A percentile compares a stretch with the other conserved stretches of the same genome.
phyloP scores from a whole-genome alignment of 768 basidiomycete species.

The Panellus pusillus region DNA sequence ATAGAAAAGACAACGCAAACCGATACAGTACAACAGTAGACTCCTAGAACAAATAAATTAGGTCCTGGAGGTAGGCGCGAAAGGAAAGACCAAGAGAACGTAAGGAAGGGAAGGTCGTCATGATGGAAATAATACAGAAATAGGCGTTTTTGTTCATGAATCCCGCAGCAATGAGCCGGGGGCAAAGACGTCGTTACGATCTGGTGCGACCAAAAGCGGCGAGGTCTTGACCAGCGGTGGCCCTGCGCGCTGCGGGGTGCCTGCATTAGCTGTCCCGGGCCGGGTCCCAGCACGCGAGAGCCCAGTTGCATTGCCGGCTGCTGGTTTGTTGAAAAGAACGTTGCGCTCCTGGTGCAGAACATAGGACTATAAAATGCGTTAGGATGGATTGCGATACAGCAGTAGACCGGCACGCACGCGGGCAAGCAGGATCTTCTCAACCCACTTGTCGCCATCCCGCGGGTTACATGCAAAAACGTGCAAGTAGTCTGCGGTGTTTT shows the following conservation, averaged over 20 bases:
- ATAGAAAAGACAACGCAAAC: too few species aligned
- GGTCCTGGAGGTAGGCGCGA: too few species aligned
- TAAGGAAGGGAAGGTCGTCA: background rate
- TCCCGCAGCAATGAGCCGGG: slow-evolving; percentile 74
- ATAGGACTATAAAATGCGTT: slow-evolving; percentile 58
- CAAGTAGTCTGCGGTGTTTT: slow-evolving; percentile 83
- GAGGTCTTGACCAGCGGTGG: slow-evolving; percentile 45
- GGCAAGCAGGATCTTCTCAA: slow-evolving; percentile 78
- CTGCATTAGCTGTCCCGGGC: too few species aligned
- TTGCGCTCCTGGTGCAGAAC: slow-evolving; percentile 79
- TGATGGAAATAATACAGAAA: slow-evolving; percentile 11
- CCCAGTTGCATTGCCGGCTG: slow-evolving; percentile 29
- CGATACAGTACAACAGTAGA: too few species aligned
- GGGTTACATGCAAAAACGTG: slow-evolving; percentile 82
- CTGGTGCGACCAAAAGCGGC: slow-evolving; percentile 36
- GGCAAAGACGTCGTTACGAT: slow-evolving; percentile 54
- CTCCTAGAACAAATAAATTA: too few species aligned
- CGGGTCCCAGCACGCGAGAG: slow-evolving; percentile 31
- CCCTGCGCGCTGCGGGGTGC: slow-evolving; percentile 37
- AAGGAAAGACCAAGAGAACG: background rate
- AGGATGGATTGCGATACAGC: slow-evolving; percentile 9
- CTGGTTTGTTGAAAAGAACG: slow-evolving; percentile 52
- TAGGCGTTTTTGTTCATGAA: slow-evolving; percentile 28
- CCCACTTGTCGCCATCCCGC: slow-evolving; percentile 73
- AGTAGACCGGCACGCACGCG: slow-evolving; percentile 53